A percentile compares a stretch with the other conserved stretches of the same genome.
Conservation (phyloP, 2,329 filamentous ascomycete species). For the Hymenoscyphus repandus region DNA sequence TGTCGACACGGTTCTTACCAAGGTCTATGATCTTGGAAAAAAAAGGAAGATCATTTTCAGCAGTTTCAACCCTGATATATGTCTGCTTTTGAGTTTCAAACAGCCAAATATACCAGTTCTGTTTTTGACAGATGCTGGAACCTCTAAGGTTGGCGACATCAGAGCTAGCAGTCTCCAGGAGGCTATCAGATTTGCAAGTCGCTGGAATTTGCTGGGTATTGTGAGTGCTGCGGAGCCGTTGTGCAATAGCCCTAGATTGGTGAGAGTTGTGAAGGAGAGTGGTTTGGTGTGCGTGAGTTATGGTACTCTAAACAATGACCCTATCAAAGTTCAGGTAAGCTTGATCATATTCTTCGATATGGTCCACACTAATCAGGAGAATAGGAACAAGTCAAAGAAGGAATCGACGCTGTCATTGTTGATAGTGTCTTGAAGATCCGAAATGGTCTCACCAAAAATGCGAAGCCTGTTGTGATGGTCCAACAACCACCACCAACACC, state of each 20-base stretch:
- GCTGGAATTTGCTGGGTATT: conserved; percentile 92
- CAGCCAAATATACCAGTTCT: conserved; percentile 94
- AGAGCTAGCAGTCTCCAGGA: conserved; percentile 89
- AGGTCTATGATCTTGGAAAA: conserved; percentile 80
- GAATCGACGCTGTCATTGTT: conserved; percentile 96
- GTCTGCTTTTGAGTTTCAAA: conserved; percentile 89
- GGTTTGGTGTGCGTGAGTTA: conserved; percentile 94
- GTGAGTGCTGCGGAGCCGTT: conserved; percentile 85
- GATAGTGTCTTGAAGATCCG: conserved; percentile 91
- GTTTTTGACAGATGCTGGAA: conserved; percentile 87
- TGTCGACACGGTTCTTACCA: conserved; percentile 84
- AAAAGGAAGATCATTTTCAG: conserved; percentile 94
- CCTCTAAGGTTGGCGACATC: conserved; percentile 77
- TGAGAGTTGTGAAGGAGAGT: conserved; percentile 89
- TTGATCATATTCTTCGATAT: not conserved
- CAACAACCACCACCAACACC: not conserved
- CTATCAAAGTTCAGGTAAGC: conserved; percentile 75
- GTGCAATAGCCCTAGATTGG: conserved; percentile 80
- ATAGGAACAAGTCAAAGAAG: conserved; percentile 76
- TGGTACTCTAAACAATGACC: conserved; percentile 84
- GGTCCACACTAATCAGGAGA: conserved; percentile 8
- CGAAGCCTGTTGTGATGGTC: conserved; percentile 7
- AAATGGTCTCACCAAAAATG: conserved; percentile 59
- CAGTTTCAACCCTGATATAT: conserved; percentile 96
- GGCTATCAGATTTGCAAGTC: conserved; percentile 86